A percentile compares a stretch with the other conserved stretches of the same genome.
Evolutionary conservation across 2,329 filamentous ascomycete species (phyloP).

Genomic region (Fusarium heterosporum): DNA sequence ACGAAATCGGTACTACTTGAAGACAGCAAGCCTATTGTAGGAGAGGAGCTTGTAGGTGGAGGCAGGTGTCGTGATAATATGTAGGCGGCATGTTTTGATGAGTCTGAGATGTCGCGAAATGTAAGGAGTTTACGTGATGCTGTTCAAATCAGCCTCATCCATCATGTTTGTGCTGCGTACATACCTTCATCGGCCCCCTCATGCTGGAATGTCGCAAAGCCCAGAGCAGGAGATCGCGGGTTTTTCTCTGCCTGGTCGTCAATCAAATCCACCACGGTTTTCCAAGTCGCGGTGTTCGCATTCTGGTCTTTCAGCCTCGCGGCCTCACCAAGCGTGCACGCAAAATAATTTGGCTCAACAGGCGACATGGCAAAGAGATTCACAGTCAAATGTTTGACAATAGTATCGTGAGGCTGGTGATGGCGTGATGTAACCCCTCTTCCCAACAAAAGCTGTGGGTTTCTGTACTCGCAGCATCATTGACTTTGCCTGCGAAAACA

Average conservation of each 20-base stretch:
- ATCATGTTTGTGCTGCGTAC: rapidly evolving
- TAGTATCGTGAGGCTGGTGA: background rate
- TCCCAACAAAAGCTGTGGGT: background rate
- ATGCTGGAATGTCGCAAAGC: slow-evolving; percentile 55
- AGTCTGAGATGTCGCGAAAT: slow-evolving; percentile 47
- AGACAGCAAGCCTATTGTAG: slow-evolving; percentile 60
- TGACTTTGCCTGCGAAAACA: background rate
- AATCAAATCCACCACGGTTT: slow-evolving; percentile 63
- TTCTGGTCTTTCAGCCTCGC: slow-evolving; percentile 49
- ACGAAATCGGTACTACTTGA: slow-evolving; percentile 69
- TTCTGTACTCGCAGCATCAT: slow-evolving; percentile 19
- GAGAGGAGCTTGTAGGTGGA: background rate
- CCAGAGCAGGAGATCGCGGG: slow-evolving; percentile 60
- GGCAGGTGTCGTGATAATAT: slow-evolving; percentile 18
- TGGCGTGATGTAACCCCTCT: slow-evolving; percentile 2
- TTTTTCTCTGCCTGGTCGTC: slow-evolving; percentile 57
- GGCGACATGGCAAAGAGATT: background rate
- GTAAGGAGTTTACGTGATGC: slow-evolving; percentile 38
- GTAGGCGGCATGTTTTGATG: slow-evolving; percentile 52
- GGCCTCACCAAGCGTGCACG: slow-evolving; percentile 70
- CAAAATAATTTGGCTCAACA: slow-evolving; percentile 63
- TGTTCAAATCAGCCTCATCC: background rate
- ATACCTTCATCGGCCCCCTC: background rate
- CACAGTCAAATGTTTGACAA: background rate
- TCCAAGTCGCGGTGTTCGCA: slow-evolving; percentile 48